Evolutionary conservation across 1,284 basidiomycete species (phyloP), one percentile per base, ranked within the genome.

Genomic region (Cryptococcus hybrid): DNA sequence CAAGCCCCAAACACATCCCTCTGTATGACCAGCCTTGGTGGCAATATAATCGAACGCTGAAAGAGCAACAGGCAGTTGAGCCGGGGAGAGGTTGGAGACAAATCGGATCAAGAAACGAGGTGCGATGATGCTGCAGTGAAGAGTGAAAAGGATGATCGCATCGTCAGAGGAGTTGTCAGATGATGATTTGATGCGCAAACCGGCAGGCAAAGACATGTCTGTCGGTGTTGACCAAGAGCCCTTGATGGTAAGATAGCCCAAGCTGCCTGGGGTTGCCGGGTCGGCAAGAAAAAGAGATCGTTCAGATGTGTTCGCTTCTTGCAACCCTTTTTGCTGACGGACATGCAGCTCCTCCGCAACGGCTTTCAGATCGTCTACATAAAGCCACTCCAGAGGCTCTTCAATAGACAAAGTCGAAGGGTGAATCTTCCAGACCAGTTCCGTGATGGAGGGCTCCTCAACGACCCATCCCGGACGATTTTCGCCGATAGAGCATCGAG

Each of bases 391-490:
- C 57, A 60, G 62, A 5, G 45, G 42, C 13, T 55, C 38, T 9
- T 51, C 40, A 12, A 55, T n/a, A 4, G 39, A 9, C 2, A 24
- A 30, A 34, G 30, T 15, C 5, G 59, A 51, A 42, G 58, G 59
- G 4, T 59, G 18, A 18, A 63, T 45, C 11, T 60, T 59, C 69
- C 69, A 71, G 0, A 59, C 48, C 5, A 69, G 24, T 49, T 68
- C 66, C n/a, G 42, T 47, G 34, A 52, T 45, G 36, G 60, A 38
- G 7, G 54, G 34, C 12, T 59, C 52, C 3, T 43, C 11, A 5
- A 66, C 65, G 3, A 60, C 51, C 67, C 66, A 70, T 35, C 68
- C 68, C 5, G 60, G 60, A 1, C 43, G 39, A 2, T 51, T 24
- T 8, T 18, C 11, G 8, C 65, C 65, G 11, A 67, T 47, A 15